Evolutionary conservation across 2,329 filamentous ascomycete species (phyloP).

Genomic region (Sarocladiaceae sp.): DNA sequence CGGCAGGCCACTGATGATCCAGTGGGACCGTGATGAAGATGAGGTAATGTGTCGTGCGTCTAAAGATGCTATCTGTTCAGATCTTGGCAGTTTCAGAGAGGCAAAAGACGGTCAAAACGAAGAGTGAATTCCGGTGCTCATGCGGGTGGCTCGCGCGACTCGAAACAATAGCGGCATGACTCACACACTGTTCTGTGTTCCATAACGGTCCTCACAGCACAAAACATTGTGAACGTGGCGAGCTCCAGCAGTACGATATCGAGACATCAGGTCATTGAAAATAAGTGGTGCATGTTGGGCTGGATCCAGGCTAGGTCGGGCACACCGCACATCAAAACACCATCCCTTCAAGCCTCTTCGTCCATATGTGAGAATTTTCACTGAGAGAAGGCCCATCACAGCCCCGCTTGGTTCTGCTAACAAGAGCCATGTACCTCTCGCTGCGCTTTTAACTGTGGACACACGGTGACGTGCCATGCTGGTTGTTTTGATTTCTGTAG

Average conservation of each 20-base stretch:
- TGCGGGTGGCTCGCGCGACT: not conserved
- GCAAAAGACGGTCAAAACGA: not conserved
- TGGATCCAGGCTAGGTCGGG: not conserved
- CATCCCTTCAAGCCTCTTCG: too few relatives aligned
- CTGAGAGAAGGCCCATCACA: slow-evolving; percentile 8
- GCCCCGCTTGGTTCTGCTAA: slow-evolving; percentile 24
- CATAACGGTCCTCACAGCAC: not conserved
- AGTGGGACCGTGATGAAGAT: slow-evolving; percentile 1
- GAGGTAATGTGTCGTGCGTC: slow-evolving; percentile 1
- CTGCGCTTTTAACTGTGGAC: not conserved
- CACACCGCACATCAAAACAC: not conserved
- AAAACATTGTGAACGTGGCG: not conserved
- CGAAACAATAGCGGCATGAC: slow-evolving; percentile 1
- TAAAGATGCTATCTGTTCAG: too few relatives aligned
- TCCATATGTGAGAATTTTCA: slow-evolving; percentile 5
- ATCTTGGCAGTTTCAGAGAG: not conserved
- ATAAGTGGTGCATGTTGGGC: not conserved
- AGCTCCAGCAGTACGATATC: not conserved
- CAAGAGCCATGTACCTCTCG: slow-evolving; percentile 23
- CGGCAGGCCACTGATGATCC: not conserved
- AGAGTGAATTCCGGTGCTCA: too few relatives aligned
- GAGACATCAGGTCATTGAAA: not conserved
- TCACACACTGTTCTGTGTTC: not conserved
- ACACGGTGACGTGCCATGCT: not conserved
- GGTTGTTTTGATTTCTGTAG: too few relatives aligned